Evolutionary conservation across 2,329 filamentous ascomycete genomes (phyloP).

Genomic region (Pyrenophora graminea): DNA sequence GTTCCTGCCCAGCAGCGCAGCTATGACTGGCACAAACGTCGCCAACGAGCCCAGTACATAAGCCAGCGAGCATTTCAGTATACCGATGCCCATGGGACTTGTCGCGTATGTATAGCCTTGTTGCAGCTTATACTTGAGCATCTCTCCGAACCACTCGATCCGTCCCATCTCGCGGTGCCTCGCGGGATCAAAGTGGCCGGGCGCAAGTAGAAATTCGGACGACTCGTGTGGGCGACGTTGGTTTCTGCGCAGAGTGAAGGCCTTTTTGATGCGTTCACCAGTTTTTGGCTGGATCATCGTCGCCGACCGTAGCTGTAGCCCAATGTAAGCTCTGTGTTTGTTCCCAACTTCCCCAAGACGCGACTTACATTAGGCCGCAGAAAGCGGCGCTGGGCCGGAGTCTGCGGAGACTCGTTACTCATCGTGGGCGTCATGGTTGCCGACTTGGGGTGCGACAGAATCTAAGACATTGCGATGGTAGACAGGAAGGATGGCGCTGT

Average conservation of each 20-base stretch:
- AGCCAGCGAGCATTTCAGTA: slow-evolving; percentile 88
- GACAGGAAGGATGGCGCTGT: slow-evolving; percentile 4
- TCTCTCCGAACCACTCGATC: slow-evolving; percentile 41
- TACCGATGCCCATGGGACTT: slow-evolving; percentile 75
- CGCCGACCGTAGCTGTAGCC: slow-evolving; percentile 70
- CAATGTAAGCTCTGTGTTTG: slow-evolving; percentile 23
- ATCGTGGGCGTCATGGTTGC: slow-evolving; percentile 20
- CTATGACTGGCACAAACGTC: slow-evolving; percentile 77
- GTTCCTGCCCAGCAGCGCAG: slow-evolving; percentile 74
- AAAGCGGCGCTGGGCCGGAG: slow-evolving; percentile 42
- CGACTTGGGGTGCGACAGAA: not conserved
- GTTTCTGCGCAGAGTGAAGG: slow-evolving; percentile 70
- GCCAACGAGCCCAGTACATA: slow-evolving; percentile 85
- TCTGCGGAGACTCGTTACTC: slow-evolving; percentile 36
- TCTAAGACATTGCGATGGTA: slow-evolving; percentile 15
- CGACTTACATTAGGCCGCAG: slow-evolving; percentile 43
- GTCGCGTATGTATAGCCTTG: slow-evolving; percentile 63
- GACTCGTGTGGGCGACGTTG: slow-evolving; percentile 50
- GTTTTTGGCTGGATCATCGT: slow-evolving; percentile 86
- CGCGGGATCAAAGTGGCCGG: slow-evolving; percentile 33
- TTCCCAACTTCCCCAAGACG: slow-evolving; percentile 1
- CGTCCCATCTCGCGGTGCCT: slow-evolving; percentile 38
- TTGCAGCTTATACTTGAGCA: slow-evolving; percentile 33
- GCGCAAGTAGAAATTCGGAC: slow-evolving; percentile 48
- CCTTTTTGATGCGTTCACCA: slow-evolving; percentile 79